phyloP scores from a whole-genome alignment of 495 filamentous ascomycete genomes.

The Neurospora terricola region DNA sequence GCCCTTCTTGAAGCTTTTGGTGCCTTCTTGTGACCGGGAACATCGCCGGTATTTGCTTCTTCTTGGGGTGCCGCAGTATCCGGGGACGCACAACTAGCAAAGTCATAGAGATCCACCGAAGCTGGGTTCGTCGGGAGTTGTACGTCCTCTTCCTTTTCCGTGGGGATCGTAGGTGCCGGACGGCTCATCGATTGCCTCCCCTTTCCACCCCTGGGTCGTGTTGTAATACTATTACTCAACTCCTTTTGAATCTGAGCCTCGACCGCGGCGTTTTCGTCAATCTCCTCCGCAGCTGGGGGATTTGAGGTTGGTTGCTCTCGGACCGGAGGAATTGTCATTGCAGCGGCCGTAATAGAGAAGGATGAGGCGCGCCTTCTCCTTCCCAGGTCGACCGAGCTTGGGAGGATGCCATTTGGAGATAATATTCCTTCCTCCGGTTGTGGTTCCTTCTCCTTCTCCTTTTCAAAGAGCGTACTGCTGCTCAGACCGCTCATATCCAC shows the following conservation, averaged over 20 bases:
- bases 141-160: not conserved
- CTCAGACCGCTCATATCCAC: not conserved
- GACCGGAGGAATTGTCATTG: not conserved
- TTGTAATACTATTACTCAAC: not conserved
- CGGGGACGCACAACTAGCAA: conserved; percentile 21
- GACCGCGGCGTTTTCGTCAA: not conserved
- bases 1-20: conserved; percentile 5
- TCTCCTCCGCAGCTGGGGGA: not conserved
- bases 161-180: not conserved
- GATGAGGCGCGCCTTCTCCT: not conserved
- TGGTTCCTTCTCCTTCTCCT: conserved; percentile 10
- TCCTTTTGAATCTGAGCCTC: not conserved
- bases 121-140: not conserved
- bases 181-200: not conserved
- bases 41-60: not conserved
- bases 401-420: not conserved
- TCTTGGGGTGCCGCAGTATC: conserved; percentile 3
- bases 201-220: not conserved
- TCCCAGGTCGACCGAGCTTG: not conserved
- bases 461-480: conserved; percentile 9
- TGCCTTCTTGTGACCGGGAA: not conserved
- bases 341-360: not conserved
- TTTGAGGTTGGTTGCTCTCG: not conserved
- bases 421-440: not conserved
- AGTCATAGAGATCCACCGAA: conserved; percentile 27